Evolutionary conservation across 495 filamentous ascomycete species (phyloP).

Genomic region (Tetracladium setigerum): DNA sequence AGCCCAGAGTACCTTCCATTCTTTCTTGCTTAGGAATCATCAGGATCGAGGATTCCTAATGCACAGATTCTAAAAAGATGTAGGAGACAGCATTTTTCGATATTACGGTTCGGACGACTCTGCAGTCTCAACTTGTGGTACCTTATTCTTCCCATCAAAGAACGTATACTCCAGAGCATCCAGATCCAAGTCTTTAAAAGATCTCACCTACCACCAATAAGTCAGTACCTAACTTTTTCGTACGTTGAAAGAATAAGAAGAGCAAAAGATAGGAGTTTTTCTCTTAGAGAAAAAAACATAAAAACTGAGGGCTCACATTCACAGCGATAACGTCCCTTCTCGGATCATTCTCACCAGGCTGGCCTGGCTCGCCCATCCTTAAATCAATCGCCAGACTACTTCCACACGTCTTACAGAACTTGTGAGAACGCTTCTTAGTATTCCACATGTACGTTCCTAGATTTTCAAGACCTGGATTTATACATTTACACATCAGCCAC

Average conservation of each 20-base stretch:
- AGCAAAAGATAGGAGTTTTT: no score
- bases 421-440: slow-evolving; percentile 4
- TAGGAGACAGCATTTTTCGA: neutral
- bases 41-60: neutral
- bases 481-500: neutral
- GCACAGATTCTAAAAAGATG: neutral
- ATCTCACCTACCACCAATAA: slow-evolving; percentile 4
- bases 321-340: slow-evolving; percentile 7
- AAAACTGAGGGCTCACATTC: slow-evolving; percentile 11
- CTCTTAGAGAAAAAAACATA: no score
- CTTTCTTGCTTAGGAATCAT: neutral
- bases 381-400: slow-evolving; percentile 10
- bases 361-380: neutral
- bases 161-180: slow-evolving; percentile 7
- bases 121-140: neutral
- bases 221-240: no score
- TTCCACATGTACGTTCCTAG: slow-evolving; percentile 1
- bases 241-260: no score
- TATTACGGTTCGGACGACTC: neutral
- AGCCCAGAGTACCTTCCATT: no score
- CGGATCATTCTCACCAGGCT: slow-evolving; percentile 6
- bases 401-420: slow-evolving; percentile 16
- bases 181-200: slow-evolving; percentile 12
- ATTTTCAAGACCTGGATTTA: slow-evolving; percentile 11
- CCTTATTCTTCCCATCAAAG: slow-evolving; percentile 9